These are phyloP conservation scores for Saccharomycopsis capsularis DNA, from an alignment of 805 yeast species.

Conservation along the genomic window DNA sequence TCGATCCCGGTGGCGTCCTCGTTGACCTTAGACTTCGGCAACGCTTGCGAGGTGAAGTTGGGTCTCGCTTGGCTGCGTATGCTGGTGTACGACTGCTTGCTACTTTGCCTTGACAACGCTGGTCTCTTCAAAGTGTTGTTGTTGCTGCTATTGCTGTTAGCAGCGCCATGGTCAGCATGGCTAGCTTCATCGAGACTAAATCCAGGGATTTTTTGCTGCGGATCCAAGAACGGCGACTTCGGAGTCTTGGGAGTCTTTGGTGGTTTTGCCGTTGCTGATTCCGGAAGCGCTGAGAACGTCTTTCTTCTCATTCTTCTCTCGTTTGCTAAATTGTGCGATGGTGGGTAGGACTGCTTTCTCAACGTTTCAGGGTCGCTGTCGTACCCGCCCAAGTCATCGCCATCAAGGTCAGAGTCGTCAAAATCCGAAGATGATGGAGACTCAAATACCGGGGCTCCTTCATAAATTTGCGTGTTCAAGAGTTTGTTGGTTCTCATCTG, in stretches of 20 bases:
- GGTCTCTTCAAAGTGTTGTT: constrained; percentile 11
- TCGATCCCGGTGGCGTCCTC: constrained; percentile 64
- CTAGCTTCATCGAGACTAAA: constrained; percentile 13
- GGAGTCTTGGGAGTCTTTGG: constrained; percentile 14
- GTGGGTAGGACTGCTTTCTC: not conserved
- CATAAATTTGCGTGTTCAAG: constrained; percentile 28
- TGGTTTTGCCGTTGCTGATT: not conserved
- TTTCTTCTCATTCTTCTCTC: constrained; percentile 17
- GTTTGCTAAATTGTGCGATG: constrained; percentile 1
- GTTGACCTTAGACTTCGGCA: constrained; percentile 59
- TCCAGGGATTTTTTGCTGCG: constrained; percentile 1
- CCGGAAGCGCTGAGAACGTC: constrained; percentile 10
- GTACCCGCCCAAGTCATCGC: constrained; percentile 7
- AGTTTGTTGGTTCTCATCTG: constrained; percentile 63
- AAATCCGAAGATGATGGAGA: constrained; percentile 29
- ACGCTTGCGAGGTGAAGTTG: constrained; percentile 61
- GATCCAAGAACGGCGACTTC: constrained; percentile 15
- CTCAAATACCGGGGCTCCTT: constrained; percentile 24
- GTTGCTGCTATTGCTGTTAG: not conserved
- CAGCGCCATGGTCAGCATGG: no score
- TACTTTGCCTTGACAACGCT: constrained; percentile 19
- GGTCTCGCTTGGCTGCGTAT: constrained; percentile 38
- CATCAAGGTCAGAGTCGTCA: constrained; percentile 24
- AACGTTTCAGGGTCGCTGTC: constrained; percentile 20
- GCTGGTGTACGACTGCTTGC: constrained; percentile 20